phyloP scores from a whole-genome alignment of 257 asterid genomes.

The Nyctanthes arbortristis region DNA sequence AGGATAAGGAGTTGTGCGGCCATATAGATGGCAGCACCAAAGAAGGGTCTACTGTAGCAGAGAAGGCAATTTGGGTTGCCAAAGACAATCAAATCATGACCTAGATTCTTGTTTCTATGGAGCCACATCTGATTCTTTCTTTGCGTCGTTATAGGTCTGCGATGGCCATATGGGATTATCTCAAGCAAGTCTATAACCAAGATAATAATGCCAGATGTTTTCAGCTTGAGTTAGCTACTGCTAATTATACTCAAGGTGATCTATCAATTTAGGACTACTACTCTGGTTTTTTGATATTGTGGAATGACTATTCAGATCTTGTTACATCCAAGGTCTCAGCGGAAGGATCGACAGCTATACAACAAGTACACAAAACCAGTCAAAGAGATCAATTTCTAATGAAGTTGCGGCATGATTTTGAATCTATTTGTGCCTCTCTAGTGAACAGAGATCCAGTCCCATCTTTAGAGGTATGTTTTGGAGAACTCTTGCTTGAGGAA shows the following conservation, averaged over 20 bases:
- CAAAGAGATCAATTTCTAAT: slow-evolving; percentile 13
- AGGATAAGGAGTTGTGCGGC: not conserved
- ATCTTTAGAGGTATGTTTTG: slow-evolving; percentile 1
- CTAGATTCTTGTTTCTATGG: not conserved
- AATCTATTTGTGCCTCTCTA: not conserved
- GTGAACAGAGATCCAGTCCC: slow-evolving; percentile 5
- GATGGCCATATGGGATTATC: not conserved
- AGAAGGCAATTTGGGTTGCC: too few species aligned
- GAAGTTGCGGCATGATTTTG: slow-evolving; percentile 1
- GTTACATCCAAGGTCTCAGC: not conserved
- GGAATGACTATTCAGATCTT: slow-evolving; percentile 5
- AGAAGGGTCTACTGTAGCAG: not conserved
- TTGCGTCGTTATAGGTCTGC: not conserved
- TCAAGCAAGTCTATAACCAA: slow-evolving; percentile 12
- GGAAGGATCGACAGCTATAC: not conserved
- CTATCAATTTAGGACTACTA: not conserved
- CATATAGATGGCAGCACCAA: not conserved
- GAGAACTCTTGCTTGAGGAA: slow-evolving; percentile 8
- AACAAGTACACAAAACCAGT: not conserved
- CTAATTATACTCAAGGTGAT: slow-evolving; percentile 1
- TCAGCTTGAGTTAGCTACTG: not conserved
- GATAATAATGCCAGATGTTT: slow-evolving; percentile 4
- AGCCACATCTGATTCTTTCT: too few species aligned
- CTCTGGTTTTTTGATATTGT: not conserved
- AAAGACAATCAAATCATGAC: not conserved